These are phyloP conservation scores for Polytrichum formosum DNA, from an alignment of 225 moss, liverwort and hornwort genomes.

Conservation along the genomic window DNA sequence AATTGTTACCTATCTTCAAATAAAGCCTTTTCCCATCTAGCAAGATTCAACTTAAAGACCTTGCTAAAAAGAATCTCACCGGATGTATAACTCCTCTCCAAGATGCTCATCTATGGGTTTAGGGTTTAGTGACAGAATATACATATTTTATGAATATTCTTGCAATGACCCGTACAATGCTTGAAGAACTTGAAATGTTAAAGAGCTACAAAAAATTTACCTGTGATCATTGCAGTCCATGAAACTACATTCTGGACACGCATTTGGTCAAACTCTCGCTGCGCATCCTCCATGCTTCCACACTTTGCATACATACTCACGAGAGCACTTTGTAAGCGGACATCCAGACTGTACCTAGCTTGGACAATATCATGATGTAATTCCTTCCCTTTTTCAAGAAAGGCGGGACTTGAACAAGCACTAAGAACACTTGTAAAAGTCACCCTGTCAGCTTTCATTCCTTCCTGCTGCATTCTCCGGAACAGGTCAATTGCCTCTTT, in stretches of 20 bases:
- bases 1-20: too few relatives aligned
- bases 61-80: too few relatives aligned
- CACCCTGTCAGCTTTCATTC: constrained; percentile 50
- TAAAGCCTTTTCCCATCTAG: too few relatives aligned
- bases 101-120: too few relatives aligned
- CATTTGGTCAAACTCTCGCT: constrained; percentile 50
- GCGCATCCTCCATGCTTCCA: constrained; percentile 58
- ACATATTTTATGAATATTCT: too few relatives aligned
- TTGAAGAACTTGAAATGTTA: too few relatives aligned
- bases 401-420: constrained; percentile 49
- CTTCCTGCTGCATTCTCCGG: constrained; percentile 47
- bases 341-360: constrained; percentile 26
- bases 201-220: constrained; percentile 4
- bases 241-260: constrained; percentile 47
- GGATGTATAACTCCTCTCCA: too few relatives aligned
- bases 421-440: constrained; percentile 54
- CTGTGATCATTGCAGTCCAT: constrained; percentile 72
- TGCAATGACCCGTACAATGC: too few relatives aligned
- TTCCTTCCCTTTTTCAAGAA: constrained; percentile 40
- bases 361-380: constrained; percentile 32
- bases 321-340: constrained; percentile 48
- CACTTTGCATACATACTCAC: constrained; percentile 71
- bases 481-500: constrained; percentile 54
- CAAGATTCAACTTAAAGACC: too few relatives aligned
- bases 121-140: too few relatives aligned